A percentile compares a stretch with the other conserved stretches of the same genome.
phyloP scores from a whole-genome alignment of 192 early-diverging fungal species.

The Coemansia interrupta region DNA sequence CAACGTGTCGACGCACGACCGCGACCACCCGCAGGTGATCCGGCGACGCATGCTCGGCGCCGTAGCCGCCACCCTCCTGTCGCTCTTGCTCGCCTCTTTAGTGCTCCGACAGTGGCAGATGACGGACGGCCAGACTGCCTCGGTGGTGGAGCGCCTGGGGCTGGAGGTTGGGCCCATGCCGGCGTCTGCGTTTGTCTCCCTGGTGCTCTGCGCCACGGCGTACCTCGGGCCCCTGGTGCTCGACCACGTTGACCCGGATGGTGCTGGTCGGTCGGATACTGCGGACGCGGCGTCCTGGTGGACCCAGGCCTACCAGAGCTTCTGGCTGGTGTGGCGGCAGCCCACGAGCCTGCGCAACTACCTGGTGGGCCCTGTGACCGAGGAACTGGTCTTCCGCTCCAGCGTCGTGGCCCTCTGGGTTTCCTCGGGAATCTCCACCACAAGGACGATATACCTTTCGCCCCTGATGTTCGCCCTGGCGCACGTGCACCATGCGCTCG shows the following conservation, averaged over 20 bases:
- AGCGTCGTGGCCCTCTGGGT: slow-evolving; percentile 31
- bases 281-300: no score
- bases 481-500: slow-evolving; percentile 33
- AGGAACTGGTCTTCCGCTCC: slow-evolving; percentile 43
- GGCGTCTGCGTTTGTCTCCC: slow-evolving; percentile 16
- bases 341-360: slow-evolving; percentile 20
- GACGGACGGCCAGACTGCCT: no score
- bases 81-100: slow-evolving; percentile 8
- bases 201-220: slow-evolving; percentile 14
- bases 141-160: slow-evolving; percentile 10
- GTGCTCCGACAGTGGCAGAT: slow-evolving; percentile 9
- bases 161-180: neutral
- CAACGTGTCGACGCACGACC: slow-evolving; percentile 16
- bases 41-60: slow-evolving; percentile 28
- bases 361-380: slow-evolving; percentile 30
- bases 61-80: slow-evolving; percentile 1
- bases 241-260: slow-evolving; percentile 21
- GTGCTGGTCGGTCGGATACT: slow-evolving; percentile 8
- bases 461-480: slow-evolving; percentile 40
- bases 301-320: no score
- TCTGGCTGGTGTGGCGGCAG: neutral
- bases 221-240: slow-evolving; percentile 40
- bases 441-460: slow-evolving; percentile 17
- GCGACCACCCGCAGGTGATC: slow-evolving; percentile 40
- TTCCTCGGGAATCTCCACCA: neutral